Percentiles rank a stretch among this genome's conserved stretches.
Evolutionary conservation across 352 stramenopile species (phyloP).

Genomic region (Phytopythium boreale): DNA sequence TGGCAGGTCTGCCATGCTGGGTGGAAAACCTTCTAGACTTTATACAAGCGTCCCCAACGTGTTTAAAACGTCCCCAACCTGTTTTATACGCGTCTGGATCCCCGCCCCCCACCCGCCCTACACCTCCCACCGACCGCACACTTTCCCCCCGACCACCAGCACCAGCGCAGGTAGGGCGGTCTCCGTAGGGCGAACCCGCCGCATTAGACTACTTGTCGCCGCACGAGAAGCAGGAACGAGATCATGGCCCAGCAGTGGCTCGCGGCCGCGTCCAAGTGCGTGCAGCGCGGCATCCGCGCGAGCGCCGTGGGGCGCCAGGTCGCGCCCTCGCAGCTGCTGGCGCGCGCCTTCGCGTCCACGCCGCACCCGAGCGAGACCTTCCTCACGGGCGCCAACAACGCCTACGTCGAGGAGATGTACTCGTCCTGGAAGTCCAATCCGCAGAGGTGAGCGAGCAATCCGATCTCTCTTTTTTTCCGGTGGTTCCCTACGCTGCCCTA

Average conservation of each 20-base stretch:
- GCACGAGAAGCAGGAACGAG: not conserved
- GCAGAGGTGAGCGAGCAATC: conserved; percentile 31
- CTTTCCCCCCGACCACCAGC: not conserved
- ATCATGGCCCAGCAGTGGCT: conserved; percentile 64
- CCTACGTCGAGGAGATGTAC: conserved; percentile 99
- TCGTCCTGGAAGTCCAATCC: conserved; percentile 91
- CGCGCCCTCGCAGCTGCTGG: conserved; percentile 15
- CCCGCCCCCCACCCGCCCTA: not conserved
- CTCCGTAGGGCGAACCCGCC: no score
- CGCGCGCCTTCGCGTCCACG: conserved; percentile 55
- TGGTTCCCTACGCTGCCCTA: not conserved
- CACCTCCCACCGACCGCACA: not conserved
- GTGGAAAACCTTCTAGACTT: conserved; percentile 1
- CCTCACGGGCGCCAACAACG: conserved; percentile 91
- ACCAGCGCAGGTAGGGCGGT: not conserved
- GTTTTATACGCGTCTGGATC: not conserved
- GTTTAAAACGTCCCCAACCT: not conserved
- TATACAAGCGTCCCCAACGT: not conserved
- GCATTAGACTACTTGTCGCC: not conserved
- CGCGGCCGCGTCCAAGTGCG: conserved; percentile 43
- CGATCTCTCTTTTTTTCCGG: not conserved
- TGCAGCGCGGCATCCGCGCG: conserved; percentile 44
- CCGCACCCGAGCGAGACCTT: conserved; percentile 90
- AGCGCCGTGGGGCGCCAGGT: conserved; percentile 17
- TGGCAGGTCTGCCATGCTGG: not conserved